Percentiles rank a stretch among this genome's conserved stretches.
phyloP scores from a whole-genome alignment of 371 early-diverging fungal genomes.

The Mycotypha africana region DNA sequence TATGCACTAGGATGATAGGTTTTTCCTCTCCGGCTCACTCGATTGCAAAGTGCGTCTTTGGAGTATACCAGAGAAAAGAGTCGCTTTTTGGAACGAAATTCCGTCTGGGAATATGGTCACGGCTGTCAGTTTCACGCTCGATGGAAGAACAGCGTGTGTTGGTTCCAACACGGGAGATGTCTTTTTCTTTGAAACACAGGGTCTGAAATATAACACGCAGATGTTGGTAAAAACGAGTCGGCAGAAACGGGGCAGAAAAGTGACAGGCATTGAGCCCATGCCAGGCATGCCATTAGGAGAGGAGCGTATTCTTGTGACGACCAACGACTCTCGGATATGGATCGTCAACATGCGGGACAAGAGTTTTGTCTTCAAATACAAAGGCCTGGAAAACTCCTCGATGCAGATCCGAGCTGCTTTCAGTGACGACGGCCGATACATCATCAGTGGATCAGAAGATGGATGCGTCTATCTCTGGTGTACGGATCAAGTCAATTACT shows the following conservation, averaged over 20 bases:
- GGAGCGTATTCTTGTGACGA: conserved; percentile 62
- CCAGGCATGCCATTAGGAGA: conserved; percentile 45
- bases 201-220: conserved; percentile 74
- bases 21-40: conserved; percentile 76
- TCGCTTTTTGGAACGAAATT: conserved; percentile 71
- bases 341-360: conserved; percentile 73
- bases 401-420: conserved; percentile 66
- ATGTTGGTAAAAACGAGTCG: conserved; percentile 60
- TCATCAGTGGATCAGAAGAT: conserved; percentile 83
- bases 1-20: conserved; percentile 67
- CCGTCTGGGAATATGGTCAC: conserved; percentile 65
- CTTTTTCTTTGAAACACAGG: conserved; percentile 75
- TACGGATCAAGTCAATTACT: conserved; percentile 39
- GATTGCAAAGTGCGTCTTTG: conserved; percentile 79
- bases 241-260: conserved; percentile 58
- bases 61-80: conserved; percentile 76
- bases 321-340: conserved; percentile 79
- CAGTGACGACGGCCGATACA: conserved; percentile 68
- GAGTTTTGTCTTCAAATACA: conserved; percentile 66
- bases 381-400: conserved; percentile 64
- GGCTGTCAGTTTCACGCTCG: conserved; percentile 69
- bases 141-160: conserved; percentile 66
- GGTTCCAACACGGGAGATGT: conserved; percentile 78
- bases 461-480: conserved; percentile 72
- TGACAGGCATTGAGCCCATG: conserved; percentile 67